phyloP scores from a whole-genome alignment of 1,284 basidiomycete species.

The Retiboletus flavoniger region DNA sequence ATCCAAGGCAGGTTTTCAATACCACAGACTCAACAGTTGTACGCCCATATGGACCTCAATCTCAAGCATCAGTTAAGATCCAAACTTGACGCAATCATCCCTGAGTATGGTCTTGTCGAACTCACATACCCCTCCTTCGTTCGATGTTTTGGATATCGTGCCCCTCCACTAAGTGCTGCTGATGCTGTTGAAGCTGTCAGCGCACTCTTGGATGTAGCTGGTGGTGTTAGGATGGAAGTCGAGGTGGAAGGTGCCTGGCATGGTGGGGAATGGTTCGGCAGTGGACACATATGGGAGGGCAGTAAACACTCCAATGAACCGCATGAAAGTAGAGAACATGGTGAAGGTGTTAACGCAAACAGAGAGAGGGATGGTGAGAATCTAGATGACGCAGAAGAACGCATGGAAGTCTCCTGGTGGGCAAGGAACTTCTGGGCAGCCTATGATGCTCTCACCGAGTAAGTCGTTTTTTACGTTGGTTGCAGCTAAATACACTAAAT shows the following conservation, averaged over 20 bases:
- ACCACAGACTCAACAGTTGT: conserved; percentile 89
- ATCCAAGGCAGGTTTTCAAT: conserved; percentile 74
- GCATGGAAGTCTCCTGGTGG: conserved; percentile 71
- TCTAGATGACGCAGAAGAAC: conserved; percentile 40
- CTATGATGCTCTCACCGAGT: conserved; percentile 89
- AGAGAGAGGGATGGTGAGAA: conserved; percentile 36
- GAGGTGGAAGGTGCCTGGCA: conserved; percentile 81
- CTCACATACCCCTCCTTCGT: conserved; percentile 92
- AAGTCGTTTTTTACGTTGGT: conserved; percentile 37
- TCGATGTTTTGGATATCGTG: conserved; percentile 86
- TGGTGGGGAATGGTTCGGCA: conserved; percentile 90
- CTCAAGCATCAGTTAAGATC: conserved; percentile 81
- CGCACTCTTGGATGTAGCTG: conserved; percentile 89
- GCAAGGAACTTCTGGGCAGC: conserved; percentile 91
- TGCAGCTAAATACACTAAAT: not conserved
- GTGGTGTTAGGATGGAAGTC: conserved; percentile 86
- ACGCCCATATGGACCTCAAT: conserved; percentile 95
- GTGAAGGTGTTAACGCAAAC: conserved; percentile 23
- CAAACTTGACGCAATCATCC: conserved; percentile 88
- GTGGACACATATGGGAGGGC: conserved; percentile 59
- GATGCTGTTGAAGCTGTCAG: conserved; percentile 91
- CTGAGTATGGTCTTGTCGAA: conserved; percentile 96
- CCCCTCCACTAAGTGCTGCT: conserved; percentile 84
- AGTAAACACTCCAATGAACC: conserved; percentile 44
- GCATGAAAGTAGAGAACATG: conserved; percentile 42